Evolutionary conservation across 108 stramenopile genomes (phyloP), one percentile per base, ranked within the genome.

Genomic region (Aurantiochytrium sp.): DNA sequence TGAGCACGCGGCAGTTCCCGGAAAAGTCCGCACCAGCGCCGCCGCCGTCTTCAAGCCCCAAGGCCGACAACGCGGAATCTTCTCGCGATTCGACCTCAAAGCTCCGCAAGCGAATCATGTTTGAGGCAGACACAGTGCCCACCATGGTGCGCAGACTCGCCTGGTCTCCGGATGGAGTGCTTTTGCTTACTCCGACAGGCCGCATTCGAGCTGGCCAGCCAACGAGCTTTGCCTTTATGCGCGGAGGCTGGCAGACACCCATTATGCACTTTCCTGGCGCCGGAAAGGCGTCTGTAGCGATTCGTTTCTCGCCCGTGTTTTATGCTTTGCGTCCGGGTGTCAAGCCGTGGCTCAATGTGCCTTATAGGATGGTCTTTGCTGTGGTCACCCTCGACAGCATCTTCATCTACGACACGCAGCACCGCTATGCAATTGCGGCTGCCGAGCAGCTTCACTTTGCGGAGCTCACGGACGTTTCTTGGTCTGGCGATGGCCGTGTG

Each of bases 341-440:
- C 19, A 10, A 91, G 44, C 49, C 88, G 16, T 53, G 92, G 89
- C 89, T 90, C 14, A 72, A 93, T 29, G 51, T 91, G 25, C 90
- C 92, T 4, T 92, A 93, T 44, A 71, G 94, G 8, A 87, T 51
- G 71, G 90, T 94, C 25, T 94, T 93, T 35, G 94, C 94, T 58
- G 93, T 94, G 18, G 90, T 91, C 51, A 92, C 93, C 18, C 42
- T 92, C 42, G 89, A 91, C 49, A 73, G 91, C n/a, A 58, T 94
- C 18, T 91, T 93, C 42, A 71, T 94, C 12, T 94, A 94, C 89
- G 94, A 94, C 71, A 94, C 92, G 43, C 92, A 94, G 92, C 93
- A 93, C 57, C 42, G 58, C 16, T 45, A 59, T 59, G 93, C 94
- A 8, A 88, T 94, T 6, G 90, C 88, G 0, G 88, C 89, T 43